Base-by-base conservation (phyloP, 306 rosid genomes). In the Heteromeles arbutifolia region DNA sequence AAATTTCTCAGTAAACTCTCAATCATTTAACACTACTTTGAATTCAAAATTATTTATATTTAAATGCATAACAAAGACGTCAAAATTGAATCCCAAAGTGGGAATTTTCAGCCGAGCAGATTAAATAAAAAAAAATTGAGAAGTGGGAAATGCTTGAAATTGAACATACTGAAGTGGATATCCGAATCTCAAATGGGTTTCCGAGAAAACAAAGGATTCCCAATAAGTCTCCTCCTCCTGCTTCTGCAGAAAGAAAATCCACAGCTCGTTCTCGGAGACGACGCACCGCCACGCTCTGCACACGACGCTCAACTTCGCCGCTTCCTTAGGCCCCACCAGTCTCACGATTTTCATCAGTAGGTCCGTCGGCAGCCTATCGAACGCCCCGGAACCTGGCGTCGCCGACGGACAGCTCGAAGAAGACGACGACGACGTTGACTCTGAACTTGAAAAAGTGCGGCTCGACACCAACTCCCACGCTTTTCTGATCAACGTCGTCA, bases 251-350 rank as follows among this genome's bases (percentile, higher is more conserved):
- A 89, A 89, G 81, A 79, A 80, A 73, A 88, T 72, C 97, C 97
- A 92, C 31, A 92, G 85, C 8, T 78, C 77, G 26, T 92, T 72
- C 71, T 88, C 91, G 15, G 81, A 79, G 5, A 73, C 87, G 25
- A 82, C 64, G 8, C 67, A 84, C 50, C 79, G 85, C 85, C 91
- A 80, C 11, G 75, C 32, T 80, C 78, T 92, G 88, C 86, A 87
- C 5, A 85, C 76, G 2, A 80, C 61, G 53, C 86, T 73, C 58
- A 88, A 32, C 37, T 79, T 89, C 0, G 91, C 87, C 4, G 86
- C 88, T 26, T 82, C 90, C 58, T 90, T 94, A 17, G 98, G 97
- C 48, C 93, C 98, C 79, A 84, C 76, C 62, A 85, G 32, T 65
- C 72, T 75, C 75, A 88, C 69, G 44, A 94, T 88, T 74, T 87